phyloP scores from a whole-genome alignment of 768 basidiomycete genomes.

The Tubosaeta brunneosetosa region DNA sequence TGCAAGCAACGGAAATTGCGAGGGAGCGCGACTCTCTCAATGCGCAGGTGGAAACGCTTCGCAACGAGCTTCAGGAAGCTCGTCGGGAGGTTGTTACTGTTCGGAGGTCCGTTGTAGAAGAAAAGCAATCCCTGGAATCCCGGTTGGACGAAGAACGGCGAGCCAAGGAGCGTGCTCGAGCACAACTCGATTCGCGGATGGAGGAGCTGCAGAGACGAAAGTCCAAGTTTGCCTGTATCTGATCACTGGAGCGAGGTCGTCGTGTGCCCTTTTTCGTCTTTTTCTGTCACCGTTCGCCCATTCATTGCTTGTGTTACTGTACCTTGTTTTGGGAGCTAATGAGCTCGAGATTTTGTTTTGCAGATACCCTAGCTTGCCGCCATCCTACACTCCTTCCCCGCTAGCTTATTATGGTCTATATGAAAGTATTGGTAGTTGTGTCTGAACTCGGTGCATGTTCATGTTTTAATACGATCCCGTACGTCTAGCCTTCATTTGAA shows the following conservation, averaged over 20 bases:
- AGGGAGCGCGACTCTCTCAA: conserved; percentile 78
- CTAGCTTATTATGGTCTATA: conserved; percentile 35
- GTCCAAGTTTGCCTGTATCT: conserved; percentile 90
- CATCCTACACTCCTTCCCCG: conserved; percentile 15
- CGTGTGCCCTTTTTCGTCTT: conserved; percentile 8
- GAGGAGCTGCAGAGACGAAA: conserved; percentile 80
- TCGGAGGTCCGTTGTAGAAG: conserved; percentile 77
- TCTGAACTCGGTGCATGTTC: conserved; percentile 14
- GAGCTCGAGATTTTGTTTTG: conserved; percentile 23
- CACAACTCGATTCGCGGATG: conserved; percentile 84
- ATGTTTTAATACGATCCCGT: conserved; percentile 6
- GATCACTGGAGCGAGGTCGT: conserved; percentile 22
- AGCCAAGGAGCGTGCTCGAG: conserved; percentile 84
- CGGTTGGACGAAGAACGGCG: conserved; percentile 81
- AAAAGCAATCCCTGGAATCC: conserved; percentile 82
- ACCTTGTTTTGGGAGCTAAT: conserved; percentile 26
- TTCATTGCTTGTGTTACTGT: conserved; percentile 28
- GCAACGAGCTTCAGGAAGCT: conserved; percentile 69
- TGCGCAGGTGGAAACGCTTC: conserved; percentile 59
- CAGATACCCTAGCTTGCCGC: conserved; percentile 25
- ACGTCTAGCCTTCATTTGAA: no score
- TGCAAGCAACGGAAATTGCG: conserved; percentile 87
- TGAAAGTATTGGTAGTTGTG: conserved; percentile 23
- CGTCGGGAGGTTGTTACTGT: conserved; percentile 76
- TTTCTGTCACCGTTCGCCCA: conserved; percentile 10